Evolutionary conservation across 352 stramenopile genomes (phyloP).

Genomic region (Pelagophyceae sp.): DNA sequence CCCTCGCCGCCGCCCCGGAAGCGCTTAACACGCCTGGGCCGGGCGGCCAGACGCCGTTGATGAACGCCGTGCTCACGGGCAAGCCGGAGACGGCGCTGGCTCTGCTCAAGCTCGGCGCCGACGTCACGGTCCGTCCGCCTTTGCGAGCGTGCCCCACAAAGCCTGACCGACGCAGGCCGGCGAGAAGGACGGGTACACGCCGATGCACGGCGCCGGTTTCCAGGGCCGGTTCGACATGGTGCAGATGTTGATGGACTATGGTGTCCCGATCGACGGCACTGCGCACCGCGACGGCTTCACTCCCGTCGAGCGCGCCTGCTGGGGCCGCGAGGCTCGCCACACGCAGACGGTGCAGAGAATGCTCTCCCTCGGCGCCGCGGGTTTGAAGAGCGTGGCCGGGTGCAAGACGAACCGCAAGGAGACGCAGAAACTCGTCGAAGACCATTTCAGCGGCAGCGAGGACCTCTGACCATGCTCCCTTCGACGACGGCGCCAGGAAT

Average conservation of each 20-base stretch:
- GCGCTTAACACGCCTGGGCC: conserved; percentile 32
- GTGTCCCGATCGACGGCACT: not conserved
- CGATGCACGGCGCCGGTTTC: conserved; percentile 43
- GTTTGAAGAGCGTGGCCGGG: too few relatives aligned
- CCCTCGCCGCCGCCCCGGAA: conserved; percentile 21
- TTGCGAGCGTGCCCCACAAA: too few relatives aligned
- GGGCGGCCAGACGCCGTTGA: conserved; percentile 39
- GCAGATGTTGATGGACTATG: conserved; percentile 32
- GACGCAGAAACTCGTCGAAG: too few relatives aligned
- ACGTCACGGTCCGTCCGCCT: conserved; percentile 39
- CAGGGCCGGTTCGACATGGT: conserved; percentile 38
- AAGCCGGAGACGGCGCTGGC: conserved; percentile 33
- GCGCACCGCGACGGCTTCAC: conserved; percentile 21
- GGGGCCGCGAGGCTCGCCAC: conserved; percentile 31
- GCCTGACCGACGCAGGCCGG: too few relatives aligned
- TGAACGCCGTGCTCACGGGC: conserved; percentile 39
- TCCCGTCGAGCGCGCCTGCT: conserved; percentile 35
- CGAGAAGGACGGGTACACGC: conserved; percentile 46
- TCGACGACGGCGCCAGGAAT: too few relatives aligned
- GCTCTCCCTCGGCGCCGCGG: conserved; percentile 26
- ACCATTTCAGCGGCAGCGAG: too few relatives aligned
- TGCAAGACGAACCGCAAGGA: too few relatives aligned
- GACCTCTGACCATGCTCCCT: too few relatives aligned
- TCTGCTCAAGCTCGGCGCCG: conserved; percentile 36
- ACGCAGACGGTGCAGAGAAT: conserved; percentile 32